Evolutionary conservation across 331 rosid species (phyloP).

Genomic region (Malus hybrid): DNA sequence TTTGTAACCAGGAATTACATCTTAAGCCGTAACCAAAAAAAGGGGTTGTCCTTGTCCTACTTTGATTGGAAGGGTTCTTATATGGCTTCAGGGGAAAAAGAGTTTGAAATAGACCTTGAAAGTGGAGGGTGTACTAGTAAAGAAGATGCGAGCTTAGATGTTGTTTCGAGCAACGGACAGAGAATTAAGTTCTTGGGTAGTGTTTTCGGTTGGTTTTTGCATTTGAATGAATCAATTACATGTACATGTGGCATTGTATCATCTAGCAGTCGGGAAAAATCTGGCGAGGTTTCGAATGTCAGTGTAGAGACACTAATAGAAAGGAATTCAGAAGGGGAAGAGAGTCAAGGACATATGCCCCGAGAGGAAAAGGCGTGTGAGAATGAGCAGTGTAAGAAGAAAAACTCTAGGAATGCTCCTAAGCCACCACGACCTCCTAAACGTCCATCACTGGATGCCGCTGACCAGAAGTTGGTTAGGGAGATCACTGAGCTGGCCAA

Average conservation of each 20-base stretch:
- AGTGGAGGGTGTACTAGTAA: conserved; percentile 41
- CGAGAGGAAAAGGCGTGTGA: conserved; percentile 8
- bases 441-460: conserved; percentile 61
- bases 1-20: not conserved
- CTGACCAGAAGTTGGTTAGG: conserved; percentile 52
- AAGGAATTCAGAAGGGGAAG: conserved; percentile 20
- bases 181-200: conserved; percentile 11
- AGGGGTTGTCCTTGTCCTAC: too few species aligned
- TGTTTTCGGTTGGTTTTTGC: conserved; percentile 25
- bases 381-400: conserved; percentile 27
- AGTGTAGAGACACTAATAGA: conserved; percentile 29
- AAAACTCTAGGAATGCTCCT: conserved; percentile 39
- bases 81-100: conserved; percentile 27
- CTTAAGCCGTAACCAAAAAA: not conserved
- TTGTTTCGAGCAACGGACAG: conserved; percentile 21
- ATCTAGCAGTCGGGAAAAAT: conserved; percentile 23
- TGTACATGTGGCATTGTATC: conserved; percentile 25
- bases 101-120: conserved; percentile 42
- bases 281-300: conserved; percentile 7
- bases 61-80: not conserved
- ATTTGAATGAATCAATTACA: conserved; percentile 21
- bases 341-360: conserved; percentile 8
- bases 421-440: conserved; percentile 74
- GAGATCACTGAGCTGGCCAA: conserved; percentile 55
- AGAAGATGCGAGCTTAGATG: conserved; percentile 31